phyloP scores from a whole-genome alignment of 1,284 basidiomycete species.

The Golubevia sp. region DNA sequence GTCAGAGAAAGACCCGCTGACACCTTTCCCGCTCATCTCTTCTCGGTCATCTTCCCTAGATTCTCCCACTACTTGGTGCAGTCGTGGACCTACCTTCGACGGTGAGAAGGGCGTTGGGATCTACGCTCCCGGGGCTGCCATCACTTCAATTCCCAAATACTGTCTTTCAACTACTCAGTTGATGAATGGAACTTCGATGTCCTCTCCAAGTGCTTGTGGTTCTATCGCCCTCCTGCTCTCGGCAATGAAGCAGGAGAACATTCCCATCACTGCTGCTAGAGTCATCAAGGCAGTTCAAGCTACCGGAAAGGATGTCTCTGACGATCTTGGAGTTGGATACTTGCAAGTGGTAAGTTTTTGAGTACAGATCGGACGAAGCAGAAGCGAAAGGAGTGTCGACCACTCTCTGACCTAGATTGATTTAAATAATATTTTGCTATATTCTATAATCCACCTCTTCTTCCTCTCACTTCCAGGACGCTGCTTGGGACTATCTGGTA shows the following conservation, averaged over 20 bases:
- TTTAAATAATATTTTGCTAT: too few relatives aligned
- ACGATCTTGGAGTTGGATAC: conserved; percentile 58
- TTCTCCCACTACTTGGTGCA: conserved; percentile 61
- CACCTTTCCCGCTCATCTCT: too few relatives aligned
- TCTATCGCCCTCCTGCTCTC: conserved; percentile 55
- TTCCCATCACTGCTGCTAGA: conserved; percentile 53
- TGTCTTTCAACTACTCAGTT: conserved; percentile 57
- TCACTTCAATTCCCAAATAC: conserved; percentile 61
- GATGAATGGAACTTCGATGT: conserved; percentile 62
- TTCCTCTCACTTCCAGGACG: conserved; percentile 17
- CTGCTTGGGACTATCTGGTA: conserved; percentile 57
- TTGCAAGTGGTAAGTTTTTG: conserved; percentile 34
- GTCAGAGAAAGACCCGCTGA: too few relatives aligned
- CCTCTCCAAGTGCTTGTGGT: conserved; percentile 58
- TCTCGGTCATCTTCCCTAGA: too few relatives aligned
- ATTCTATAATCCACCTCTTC: conserved; percentile 6
- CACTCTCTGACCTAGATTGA: neutral
- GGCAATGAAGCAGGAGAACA: conserved; percentile 54
- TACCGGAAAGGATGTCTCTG: conserved; percentile 58
- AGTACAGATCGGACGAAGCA: too few relatives aligned
- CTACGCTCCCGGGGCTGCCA: conserved; percentile 61
- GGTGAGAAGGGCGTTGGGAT: conserved; percentile 54
- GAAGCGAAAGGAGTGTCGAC: neutral
- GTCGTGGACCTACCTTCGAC: conserved; percentile 58
- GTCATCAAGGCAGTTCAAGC: conserved; percentile 56